A percentile compares a stretch with the other conserved stretches of the same genome.
Evolutionary conservation across 208 protist genomes (phyloP).

Genomic region (Lotmaria passim): DNA sequence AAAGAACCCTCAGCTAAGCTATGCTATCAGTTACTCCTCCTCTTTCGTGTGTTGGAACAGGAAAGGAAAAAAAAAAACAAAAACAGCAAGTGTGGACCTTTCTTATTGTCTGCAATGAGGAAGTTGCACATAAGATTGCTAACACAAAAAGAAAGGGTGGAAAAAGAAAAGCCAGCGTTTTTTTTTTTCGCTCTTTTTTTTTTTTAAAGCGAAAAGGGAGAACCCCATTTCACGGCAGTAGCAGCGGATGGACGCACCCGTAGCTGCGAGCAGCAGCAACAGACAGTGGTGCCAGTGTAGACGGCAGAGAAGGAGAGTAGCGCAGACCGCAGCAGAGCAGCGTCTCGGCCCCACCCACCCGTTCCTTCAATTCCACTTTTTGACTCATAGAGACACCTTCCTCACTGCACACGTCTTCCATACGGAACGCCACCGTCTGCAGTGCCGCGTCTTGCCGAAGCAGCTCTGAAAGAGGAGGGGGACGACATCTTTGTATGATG

Average conservation of each 20-base stretch:
- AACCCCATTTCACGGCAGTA: not conserved
- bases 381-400: slow-evolving; percentile 23
- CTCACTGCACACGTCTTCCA: slow-evolving; percentile 34
- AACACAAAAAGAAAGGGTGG: too few relatives aligned
- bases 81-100: too few relatives aligned
- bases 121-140: too few relatives aligned
- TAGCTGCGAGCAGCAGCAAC: slow-evolving; percentile 21
- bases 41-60: too few relatives aligned
- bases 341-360: slow-evolving; percentile 13
- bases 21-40: too few relatives aligned
- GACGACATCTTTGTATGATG: not conserved
- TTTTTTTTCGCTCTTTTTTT: too few relatives aligned
- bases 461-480: not conserved
- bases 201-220: too few relatives aligned
- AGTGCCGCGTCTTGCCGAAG: slow-evolving; percentile 17
- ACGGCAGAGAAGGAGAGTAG: slow-evolving; percentile 17
- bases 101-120: too few relatives aligned
- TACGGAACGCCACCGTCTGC: slow-evolving; percentile 19
- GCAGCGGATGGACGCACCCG: slow-evolving; percentile 24
- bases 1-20: too few relatives aligned
- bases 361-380: slow-evolving; percentile 17
- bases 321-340: slow-evolving; percentile 18
- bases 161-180: too few relatives aligned
- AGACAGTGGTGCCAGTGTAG: not conserved
- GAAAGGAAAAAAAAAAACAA: too few relatives aligned